Evolutionary conservation across 768 basidiomycete species (phyloP).

Genomic region (Rhizopogon salebrosus): DNA sequence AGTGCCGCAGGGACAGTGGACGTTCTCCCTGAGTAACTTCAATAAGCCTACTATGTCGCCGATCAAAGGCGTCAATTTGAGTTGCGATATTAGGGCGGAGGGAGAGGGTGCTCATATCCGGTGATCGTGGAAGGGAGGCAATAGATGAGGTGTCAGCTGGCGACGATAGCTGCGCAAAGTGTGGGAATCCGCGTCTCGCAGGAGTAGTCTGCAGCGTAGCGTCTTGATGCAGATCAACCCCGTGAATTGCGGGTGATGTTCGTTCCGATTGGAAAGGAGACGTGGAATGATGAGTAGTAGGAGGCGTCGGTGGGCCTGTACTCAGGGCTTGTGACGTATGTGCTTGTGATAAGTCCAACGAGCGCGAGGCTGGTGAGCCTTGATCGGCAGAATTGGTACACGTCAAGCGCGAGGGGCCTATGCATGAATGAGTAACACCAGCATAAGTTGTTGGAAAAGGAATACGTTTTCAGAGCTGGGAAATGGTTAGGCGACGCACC

Average conservation of each 20-base stretch:
- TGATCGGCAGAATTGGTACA: neutral
- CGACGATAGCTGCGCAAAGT: conserved; percentile 19
- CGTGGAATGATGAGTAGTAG: neutral
- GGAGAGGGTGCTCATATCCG: conserved; percentile 11
- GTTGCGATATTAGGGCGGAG: conserved; percentile 5
- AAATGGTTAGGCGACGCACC: neutral
- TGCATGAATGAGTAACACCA: neutral
- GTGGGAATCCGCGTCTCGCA: conserved; percentile 5
- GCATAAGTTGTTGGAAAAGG: neutral
- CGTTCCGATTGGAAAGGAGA: neutral
- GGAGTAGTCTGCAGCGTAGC: neutral
- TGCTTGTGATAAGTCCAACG: neutral
- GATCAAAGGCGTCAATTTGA: conserved; percentile 18
- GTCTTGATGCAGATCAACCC: neutral
- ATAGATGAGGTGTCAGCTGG: conserved; percentile 10
- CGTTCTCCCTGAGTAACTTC: neutral
- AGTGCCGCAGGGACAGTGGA: neutral
- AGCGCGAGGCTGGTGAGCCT: neutral
- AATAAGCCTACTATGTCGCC: neutral
- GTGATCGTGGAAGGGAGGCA: conserved; percentile 11
- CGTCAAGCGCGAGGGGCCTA: neutral
- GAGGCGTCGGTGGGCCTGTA: neutral
- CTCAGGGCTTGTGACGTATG: neutral
- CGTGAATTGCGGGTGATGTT: neutral
- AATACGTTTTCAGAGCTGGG: too few species aligned